Percentiles rank a stretch among this genome's conserved stretches.
Conservation (phyloP, 345 rosid genomes). For the Salix udensis region DNA sequence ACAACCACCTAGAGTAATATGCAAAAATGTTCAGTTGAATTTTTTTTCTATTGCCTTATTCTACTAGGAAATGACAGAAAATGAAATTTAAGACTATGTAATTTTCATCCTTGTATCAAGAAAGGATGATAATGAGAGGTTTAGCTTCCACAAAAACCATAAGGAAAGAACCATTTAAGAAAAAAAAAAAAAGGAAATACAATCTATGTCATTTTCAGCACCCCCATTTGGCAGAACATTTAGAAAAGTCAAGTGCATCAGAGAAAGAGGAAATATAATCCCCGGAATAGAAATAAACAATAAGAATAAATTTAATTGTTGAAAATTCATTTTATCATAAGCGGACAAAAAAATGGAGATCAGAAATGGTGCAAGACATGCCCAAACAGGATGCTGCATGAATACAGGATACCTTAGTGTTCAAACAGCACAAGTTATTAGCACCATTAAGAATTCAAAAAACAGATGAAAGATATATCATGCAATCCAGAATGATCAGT, state of each 20-base stretch:
- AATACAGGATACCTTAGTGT: background rate
- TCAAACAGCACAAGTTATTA: background rate
- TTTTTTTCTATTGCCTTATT: background rate
- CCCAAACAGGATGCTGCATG: background rate
- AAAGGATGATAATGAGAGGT: background rate
- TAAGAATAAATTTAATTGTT: no score
- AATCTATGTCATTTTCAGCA: background rate
- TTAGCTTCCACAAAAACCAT: background rate
- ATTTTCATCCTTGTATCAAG: background rate
- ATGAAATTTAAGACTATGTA: background rate
- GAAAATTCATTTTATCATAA: no score
- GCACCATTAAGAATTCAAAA: background rate
- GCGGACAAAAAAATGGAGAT: background rate
- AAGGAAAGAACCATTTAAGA: background rate
- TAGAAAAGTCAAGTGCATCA: background rate
- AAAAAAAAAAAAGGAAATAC: no score
- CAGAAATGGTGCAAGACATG: background rate
- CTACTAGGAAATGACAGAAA: conserved; percentile 1
- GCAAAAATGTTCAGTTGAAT: background rate
- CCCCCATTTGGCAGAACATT: background rate
- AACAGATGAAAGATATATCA: background rate
- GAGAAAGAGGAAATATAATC: background rate
- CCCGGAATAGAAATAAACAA: no score
- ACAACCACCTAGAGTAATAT: conserved; percentile 59
- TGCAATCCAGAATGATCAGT: background rate